phyloP scores from a whole-genome alignment of 1,139 yeast species.

The Starmera stellimalicola region DNA sequence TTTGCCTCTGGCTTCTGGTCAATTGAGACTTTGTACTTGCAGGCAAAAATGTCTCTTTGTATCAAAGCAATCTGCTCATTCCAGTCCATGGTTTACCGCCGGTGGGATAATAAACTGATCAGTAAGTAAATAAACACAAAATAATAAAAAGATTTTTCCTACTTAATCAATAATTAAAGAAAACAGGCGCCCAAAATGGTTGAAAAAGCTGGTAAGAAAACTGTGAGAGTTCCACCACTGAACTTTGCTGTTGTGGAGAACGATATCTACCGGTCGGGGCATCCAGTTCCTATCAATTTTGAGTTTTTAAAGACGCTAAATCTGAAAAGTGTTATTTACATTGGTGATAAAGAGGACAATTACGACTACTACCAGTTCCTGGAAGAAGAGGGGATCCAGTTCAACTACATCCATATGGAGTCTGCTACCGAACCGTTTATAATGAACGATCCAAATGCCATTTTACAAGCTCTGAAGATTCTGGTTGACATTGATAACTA shows the following conservation, averaged over 20 bases:
- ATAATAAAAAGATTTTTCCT: no score
- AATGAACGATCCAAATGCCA: constrained; percentile 44
- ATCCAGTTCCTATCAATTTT: constrained; percentile 81
- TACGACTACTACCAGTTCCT: constrained; percentile 61
- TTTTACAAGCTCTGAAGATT: constrained; percentile 53
- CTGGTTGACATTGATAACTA: constrained; percentile 64
- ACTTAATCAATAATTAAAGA: no score
- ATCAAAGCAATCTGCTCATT: no score
- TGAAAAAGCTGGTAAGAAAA: no score
- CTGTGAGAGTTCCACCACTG: constrained; percentile 66
- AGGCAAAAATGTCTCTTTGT: no score
- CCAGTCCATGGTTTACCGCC: no score
- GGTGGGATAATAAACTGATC: no score
- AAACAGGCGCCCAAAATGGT: no score
- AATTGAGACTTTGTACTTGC: no score
- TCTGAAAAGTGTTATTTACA: constrained; percentile 69
- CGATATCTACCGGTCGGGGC: constrained; percentile 83
- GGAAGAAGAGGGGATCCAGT: constrained; percentile 40
- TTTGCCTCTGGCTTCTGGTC: no score
- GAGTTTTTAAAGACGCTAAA: constrained; percentile 58
- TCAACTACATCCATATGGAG: constrained; percentile 56
- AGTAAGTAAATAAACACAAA: no score
- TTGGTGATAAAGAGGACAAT: constrained; percentile 67
- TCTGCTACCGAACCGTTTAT: constrained; percentile 71
- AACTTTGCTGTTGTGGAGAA: constrained; percentile 86